These are phyloP conservation scores for Chenopodium album DNA, from an alignment of 148 eudicot species.

Conservation along the genomic window DNA sequence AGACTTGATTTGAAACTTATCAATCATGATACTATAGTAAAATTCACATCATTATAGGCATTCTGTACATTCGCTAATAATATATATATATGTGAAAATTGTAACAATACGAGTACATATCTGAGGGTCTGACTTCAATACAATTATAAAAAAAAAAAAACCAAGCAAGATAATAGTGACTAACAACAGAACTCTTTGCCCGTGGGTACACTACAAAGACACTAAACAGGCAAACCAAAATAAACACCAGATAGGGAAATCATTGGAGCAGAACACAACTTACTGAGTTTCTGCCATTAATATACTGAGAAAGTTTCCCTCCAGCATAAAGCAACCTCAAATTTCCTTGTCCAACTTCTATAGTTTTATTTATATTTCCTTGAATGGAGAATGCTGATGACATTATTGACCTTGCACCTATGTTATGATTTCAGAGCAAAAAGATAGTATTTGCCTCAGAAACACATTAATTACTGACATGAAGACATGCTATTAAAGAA, in stretches of 20 bases:
- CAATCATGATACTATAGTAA: not conserved
- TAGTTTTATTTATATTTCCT: constrained; percentile 32
- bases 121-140: too few relatives aligned
- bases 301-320: constrained; percentile 58
- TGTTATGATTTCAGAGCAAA: constrained; percentile 7
- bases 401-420: constrained; percentile 49
- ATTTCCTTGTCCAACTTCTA: constrained; percentile 78
- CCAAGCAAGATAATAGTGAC: not conserved
- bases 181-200: constrained; percentile 4
- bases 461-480: not conserved
- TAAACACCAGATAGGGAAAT: not conserved
- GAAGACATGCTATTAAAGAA: constrained; percentile 1
- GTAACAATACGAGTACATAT: too few relatives aligned
- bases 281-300: constrained; percentile 59
- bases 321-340: constrained; percentile 62
- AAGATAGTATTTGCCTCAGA: not conserved
- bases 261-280: constrained; percentile 22
- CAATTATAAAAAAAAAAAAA: not conserved
- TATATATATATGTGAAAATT: too few relatives aligned
- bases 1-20: not conserved
- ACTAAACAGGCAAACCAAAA: not conserved
- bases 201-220: not conserved
- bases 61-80: not conserved
- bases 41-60: not conserved
- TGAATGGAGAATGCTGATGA: constrained; percentile 34